These are phyloP conservation scores for Amanita molliuscula DNA, from an alignment of 768 basidiomycete genomes.

Conservation along the genomic window DNA sequence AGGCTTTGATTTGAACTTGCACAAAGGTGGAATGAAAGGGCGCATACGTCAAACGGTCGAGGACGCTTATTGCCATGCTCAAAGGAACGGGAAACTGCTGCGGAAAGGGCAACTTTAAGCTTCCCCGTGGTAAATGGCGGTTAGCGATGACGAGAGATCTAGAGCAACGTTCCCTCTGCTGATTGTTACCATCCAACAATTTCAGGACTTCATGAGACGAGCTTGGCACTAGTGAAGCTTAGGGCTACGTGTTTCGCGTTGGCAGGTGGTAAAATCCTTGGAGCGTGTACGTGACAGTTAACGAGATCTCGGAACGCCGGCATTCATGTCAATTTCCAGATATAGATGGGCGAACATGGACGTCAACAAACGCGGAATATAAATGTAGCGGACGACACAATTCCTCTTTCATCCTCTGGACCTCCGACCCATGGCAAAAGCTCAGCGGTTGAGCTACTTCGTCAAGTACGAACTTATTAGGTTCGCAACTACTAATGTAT, in stretches of 20 bases:
- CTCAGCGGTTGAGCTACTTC: slow-evolving; percentile 1
- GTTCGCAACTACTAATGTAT: neutral
- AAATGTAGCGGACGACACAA: neutral
- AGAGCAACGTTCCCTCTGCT: neutral
- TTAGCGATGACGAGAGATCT: neutral
- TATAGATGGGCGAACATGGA: neutral
- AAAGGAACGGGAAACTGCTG: neutral
- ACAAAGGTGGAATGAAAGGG: no score
- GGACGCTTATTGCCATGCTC: neutral
- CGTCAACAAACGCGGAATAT: neutral
- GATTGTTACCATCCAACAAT: neutral
- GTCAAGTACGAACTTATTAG: slow-evolving; percentile 1
- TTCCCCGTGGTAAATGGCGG: neutral
- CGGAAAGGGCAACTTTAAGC: neutral
- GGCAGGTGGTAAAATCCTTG: neutral
- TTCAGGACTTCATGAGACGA: neutral
- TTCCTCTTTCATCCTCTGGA: neutral
- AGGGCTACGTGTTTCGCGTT: neutral
- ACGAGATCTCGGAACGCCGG: neutral
- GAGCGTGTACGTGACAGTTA: neutral
- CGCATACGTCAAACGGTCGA: neutral
- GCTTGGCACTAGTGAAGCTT: no score
- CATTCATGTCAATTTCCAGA: neutral
- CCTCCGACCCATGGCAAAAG: neutral
- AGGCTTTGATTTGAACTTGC: neutral